Base-by-base conservation (phyloP, 2,329 filamentous ascomycete genomes). In the Pseudogymnoascus sp. region DNA sequence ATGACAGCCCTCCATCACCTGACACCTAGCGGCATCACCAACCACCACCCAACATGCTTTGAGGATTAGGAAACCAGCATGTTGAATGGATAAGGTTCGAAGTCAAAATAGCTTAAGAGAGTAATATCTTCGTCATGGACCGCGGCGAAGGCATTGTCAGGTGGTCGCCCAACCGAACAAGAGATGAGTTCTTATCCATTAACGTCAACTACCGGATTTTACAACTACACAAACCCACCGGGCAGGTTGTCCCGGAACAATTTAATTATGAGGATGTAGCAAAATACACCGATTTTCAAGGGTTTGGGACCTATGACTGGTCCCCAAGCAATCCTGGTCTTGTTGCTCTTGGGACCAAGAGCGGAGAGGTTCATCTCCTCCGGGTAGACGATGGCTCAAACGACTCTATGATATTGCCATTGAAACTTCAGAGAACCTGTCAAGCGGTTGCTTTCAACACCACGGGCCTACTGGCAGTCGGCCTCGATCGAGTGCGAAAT, bases 391-490 rank as follows among this genome's bases (percentile, higher is more conserved):
- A 89, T 65, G 81, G 83, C 64, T 85, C 79, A 58, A 90, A 82
- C 67, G 81, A 79, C 33, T 82, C 82, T 64, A 70, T 83, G 56
- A 83, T 87, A 57, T 82, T 91, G 62, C 82, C 82, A 18, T 80
- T 91, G 52, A 90, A 89, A 70, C 83, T 90, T 70, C 82, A 88
- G 59, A 82, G 90, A 45, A 86, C 86, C 41, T 92, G 88, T 67
- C 90, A 92, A 67, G 88, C 89, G 0, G 88, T 94, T 38, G 85
- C 89, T 3, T 91, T 94, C 74, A 92, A 85, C 68, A 84, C 82
- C 3, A 79, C 77, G 4, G 86, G 87, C 15, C 77, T 88, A 60
- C 75, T 95, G 58, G 90, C 89, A 8, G 88, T 91, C 26, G 90
- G 88, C 1, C 76, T 94, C 58, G 90, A 94, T 67, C 81, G 88